These are phyloP conservation scores for Candida michaelii DNA, from an alignment of 805 yeast genomes.

Conservation along the genomic window DNA sequence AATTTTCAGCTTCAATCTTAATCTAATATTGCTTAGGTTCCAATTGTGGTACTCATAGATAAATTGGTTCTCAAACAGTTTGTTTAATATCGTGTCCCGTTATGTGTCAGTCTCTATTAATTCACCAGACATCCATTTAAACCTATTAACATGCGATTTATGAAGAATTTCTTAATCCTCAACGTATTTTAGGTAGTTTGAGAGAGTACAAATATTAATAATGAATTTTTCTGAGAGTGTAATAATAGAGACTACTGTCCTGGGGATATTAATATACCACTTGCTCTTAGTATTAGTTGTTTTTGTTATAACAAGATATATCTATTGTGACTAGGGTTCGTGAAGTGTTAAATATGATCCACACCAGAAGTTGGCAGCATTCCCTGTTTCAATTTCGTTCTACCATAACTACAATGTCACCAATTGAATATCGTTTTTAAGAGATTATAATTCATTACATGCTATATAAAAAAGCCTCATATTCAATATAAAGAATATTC, in stretches of 20 bases:
- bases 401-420: background rate
- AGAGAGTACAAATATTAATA: background rate
- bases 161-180: background rate
- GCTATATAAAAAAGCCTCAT: conserved; percentile 4
- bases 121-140: too few relatives aligned
- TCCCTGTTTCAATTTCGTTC: background rate
- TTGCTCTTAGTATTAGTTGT: conserved; percentile 1
- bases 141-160: too few relatives aligned
- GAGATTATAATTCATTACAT: conserved; percentile 1
- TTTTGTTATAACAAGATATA: conserved; percentile 1
- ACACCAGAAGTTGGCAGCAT: background rate
- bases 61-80: background rate
- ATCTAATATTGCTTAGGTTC: background rate
- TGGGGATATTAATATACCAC: conserved; percentile 2
- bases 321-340: background rate
- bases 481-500: conserved; percentile 2
- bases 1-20: background rate
- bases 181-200: too few relatives aligned
- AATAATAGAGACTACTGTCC: background rate
- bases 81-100: background rate
- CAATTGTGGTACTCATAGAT: background rate
- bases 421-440: conserved; percentile 3
- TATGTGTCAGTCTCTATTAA: background rate
- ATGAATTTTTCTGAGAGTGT: conserved; percentile 1
- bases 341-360: background rate